Percentiles rank a stretch among this genome's conserved stretches.
phyloP scores from a whole-genome alignment of 768 basidiomycete genomes.

The Rhodosporidiobolus odoratus region DNA sequence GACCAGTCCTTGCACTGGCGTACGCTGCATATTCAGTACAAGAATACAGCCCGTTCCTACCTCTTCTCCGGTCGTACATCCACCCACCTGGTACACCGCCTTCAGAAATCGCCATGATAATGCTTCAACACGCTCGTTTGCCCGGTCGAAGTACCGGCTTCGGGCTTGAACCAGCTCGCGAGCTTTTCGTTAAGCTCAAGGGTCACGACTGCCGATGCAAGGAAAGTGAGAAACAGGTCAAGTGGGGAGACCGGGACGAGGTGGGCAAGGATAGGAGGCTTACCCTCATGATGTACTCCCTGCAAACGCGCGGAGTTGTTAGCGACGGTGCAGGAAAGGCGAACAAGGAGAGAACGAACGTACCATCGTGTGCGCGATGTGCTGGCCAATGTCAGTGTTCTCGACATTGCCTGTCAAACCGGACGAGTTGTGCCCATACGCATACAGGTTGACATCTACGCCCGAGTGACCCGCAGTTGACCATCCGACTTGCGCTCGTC shows the following conservation, averaged over 20 bases:
- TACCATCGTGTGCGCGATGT: constrained; percentile 38
- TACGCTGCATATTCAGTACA: too few species aligned
- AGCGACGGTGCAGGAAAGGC: background rate
- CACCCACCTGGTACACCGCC: too few species aligned
- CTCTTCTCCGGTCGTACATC: background rate
- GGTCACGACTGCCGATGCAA: constrained; percentile 17
- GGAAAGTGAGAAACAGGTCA: background rate
- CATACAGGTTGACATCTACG: constrained; percentile 42
- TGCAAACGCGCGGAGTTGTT: background rate
- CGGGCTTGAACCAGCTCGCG: constrained; percentile 8
- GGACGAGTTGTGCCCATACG: constrained; percentile 30
- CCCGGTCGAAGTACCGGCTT: constrained; percentile 4
- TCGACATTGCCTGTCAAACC: constrained; percentile 39
- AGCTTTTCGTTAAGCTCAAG: constrained; percentile 23
- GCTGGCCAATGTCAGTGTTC: constrained; percentile 41
- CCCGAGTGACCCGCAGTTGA: constrained; percentile 40
- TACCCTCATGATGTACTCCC: too few species aligned
- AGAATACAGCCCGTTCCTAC: background rate
- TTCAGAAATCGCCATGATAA: constrained; percentile 37
- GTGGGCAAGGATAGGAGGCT: background rate
- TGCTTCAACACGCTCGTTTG: constrained; percentile 26
- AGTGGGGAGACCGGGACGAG: background rate
- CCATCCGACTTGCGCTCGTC: constrained; percentile 44
- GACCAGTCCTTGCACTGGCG: too few species aligned
- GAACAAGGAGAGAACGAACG: background rate